Base-by-base conservation (phyloP, 768 basidiomycete genomes). In the Tulasnella sp. region DNA sequence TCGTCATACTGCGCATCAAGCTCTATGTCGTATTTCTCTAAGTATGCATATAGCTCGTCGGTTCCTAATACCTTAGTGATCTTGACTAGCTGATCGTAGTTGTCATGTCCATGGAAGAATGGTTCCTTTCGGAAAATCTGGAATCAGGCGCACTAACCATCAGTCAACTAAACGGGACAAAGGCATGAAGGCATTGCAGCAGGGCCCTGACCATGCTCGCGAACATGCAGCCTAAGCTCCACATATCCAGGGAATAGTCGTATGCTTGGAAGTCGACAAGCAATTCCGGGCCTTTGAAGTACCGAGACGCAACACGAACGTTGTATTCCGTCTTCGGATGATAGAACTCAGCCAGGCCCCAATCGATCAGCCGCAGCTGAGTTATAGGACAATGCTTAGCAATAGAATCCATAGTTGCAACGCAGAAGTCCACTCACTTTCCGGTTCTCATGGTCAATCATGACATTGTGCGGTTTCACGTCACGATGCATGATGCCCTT, bases 271-370 rank as follows among this genome's bases (percentile, higher is more conserved):
- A 84, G 63, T 83, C 82, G 61, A 86, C 83, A 47, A 86, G 73
- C 42, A 86, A 69, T 67, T 86, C 84, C 3, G 84, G 85, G 5
- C 82, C 83, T 68, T 86, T 85, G 76, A 83, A 86, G 69, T 85
- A 85, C 65, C 83, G 75, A 54, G 78, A 80, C 19, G 84, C 83
- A 21, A 86, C 85, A 29, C 85, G 78, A 60, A 86, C 82, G 67
- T 86, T 84, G 71, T 85, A 85, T 34, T 83, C 78, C 48, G 79
- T 81, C 49, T 77, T 77, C 1, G 83, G 80, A 65, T 85, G 83
- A 68, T 86, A 86, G 69, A 86, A 86, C 67, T 86, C 85, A 34
- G 84, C 85, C 56, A 86, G 70, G 32, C 85, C 85, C 85, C 85
- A 86, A 70, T 86, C 85, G 63, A 86, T 86, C 61, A 86, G 68